Base-by-base conservation (phyloP, 148 eudicot genomes). In the Rhododendron molle region DNA sequence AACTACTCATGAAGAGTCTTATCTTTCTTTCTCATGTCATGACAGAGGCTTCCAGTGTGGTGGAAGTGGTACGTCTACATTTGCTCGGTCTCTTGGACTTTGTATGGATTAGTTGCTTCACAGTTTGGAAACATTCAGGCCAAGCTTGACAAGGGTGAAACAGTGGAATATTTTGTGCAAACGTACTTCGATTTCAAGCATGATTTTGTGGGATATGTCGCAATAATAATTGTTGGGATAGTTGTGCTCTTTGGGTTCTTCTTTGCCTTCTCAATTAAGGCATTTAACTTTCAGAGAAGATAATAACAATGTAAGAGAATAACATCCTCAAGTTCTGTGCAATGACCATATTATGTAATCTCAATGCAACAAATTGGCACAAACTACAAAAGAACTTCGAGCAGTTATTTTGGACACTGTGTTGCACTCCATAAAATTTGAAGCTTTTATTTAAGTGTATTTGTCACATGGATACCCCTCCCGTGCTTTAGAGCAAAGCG, bases 1-100 rank as follows among this genome's bases (percentile, higher is more conserved):
- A 21, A 60, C 21, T 80, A 20, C 34, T 32, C 34, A 34, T n/a
- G 15, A n/a, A 56, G 23, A 67, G 47, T 28, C 20, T 13, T 16
- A 77, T 67, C 34, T 44, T 84, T 9, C 26, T 81, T 44, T 8
- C 80, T 77, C 36, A 43, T 34, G 12, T 43, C 30, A 21, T 62
- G 72, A 72, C 86, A 90, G 91, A 88, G 88, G 44, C 85, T 88
- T 28, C 91, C 90, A 1, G 85, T 85, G 36, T 92, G 94, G 94
- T 93, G 96, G 94, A 91, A 90, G 88, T 92, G 96, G 96, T 93
- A 92, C 87, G 92, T 90, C 82, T 91, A 91, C 88, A 83, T 84
- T 32, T 90, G 92, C 85, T 94, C 96, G 3, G 85, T 91, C 13
- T 82, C 91, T 11, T 93, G 96, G 96, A 92, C 93, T 44, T 83